Conservation (phyloP, 1,139 yeast genomes). For the Candida frijolesensis region DNA sequence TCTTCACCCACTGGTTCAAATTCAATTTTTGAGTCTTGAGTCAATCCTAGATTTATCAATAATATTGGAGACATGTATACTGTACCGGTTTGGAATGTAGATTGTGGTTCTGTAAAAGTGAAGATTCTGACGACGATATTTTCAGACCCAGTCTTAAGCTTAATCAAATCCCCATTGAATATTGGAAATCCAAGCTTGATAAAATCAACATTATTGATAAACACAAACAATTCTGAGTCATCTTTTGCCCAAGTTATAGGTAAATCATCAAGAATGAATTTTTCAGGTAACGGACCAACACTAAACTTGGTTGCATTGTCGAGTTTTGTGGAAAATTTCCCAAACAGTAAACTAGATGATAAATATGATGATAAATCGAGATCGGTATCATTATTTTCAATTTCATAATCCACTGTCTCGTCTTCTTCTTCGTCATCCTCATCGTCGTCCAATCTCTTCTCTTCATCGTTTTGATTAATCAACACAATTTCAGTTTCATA, state of each 20-base stretch:
- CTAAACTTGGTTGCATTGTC: slow-evolving; percentile 18
- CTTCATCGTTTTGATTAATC: slow-evolving; percentile 37
- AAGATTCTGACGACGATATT: slow-evolving; percentile 49
- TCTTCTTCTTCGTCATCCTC: slow-evolving; percentile 12
- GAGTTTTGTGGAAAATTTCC: slow-evolving; percentile 13
- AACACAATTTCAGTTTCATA: slow-evolving; percentile 53
- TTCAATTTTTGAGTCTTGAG: slow-evolving; percentile 30
- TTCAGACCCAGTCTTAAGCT: slow-evolving; percentile 28
- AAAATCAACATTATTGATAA: slow-evolving; percentile 54
- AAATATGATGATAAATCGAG: slow-evolving; percentile 41
- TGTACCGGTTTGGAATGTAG: slow-evolving; percentile 33
- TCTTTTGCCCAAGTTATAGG: slow-evolving; percentile 38
- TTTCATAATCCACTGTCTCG: slow-evolving; percentile 7
- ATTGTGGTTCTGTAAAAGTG: slow-evolving; percentile 67
- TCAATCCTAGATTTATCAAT: slow-evolving; percentile 50
- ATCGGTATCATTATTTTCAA: slow-evolving; percentile 10
- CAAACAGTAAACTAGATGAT: slow-evolving; percentile 32
- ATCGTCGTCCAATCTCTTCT: slow-evolving; percentile 6
- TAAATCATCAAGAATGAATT: slow-evolving; percentile 26
- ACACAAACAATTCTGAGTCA: slow-evolving; percentile 51
- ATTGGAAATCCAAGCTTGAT: slow-evolving; percentile 56
- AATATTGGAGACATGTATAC: slow-evolving; percentile 69
- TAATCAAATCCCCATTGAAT: slow-evolving; percentile 70
- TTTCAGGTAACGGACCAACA: slow-evolving; percentile 34
- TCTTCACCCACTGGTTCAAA: slow-evolving; percentile 23